Conservation (phyloP, 495 filamentous ascomycete species). For the Geoglossum glabrum region DNA sequence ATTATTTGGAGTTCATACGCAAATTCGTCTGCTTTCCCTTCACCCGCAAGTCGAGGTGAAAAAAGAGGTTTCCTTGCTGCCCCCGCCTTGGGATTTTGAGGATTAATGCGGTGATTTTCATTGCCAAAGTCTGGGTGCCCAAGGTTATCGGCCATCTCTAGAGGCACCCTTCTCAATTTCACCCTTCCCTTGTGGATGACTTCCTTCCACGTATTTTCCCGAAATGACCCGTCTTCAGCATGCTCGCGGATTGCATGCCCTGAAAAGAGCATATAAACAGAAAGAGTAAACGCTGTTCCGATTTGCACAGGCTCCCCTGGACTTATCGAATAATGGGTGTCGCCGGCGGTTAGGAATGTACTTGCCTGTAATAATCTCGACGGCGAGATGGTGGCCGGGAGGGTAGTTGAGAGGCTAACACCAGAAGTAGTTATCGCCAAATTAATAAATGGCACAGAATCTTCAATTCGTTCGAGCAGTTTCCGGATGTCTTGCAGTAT, state of each 20-base stretch:
- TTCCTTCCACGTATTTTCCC: conserved; percentile 88
- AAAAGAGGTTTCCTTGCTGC: conserved; percentile 2
- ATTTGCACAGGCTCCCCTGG: conserved; percentile 53
- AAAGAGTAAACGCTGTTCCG: conserved; percentile 71
- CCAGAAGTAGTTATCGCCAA: conserved; percentile 93
- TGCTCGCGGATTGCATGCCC: conserved; percentile 46
- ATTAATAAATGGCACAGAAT: conserved; percentile 83
- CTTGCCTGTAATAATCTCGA: conserved; percentile 86
- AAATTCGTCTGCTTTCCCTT: conserved; percentile 44
- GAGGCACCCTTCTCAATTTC: conserved; percentile 42
- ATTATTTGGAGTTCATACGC: conserved; percentile 76
- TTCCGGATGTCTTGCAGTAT: conserved; percentile 59
- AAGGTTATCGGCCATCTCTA: conserved; percentile 21
- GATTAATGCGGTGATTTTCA: not conserved
- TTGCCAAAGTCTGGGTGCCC: not conserved
- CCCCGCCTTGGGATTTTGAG: not conserved
- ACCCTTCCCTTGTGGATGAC: conserved; percentile 87
- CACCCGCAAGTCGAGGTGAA: conserved; percentile 23
- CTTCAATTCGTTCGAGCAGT: conserved; percentile 64
- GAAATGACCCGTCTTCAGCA: conserved; percentile 34
- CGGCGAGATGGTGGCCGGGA: conserved; percentile 71
- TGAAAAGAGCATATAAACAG: conserved; percentile 91
- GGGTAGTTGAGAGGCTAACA: conserved; percentile 55
- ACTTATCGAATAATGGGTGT: conserved; percentile 56
- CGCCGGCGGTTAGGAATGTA: conserved; percentile 73